Evolutionary conservation across 169 alveolate genomes (phyloP).

Genomic region (Cyclospora cayetanensis): DNA sequence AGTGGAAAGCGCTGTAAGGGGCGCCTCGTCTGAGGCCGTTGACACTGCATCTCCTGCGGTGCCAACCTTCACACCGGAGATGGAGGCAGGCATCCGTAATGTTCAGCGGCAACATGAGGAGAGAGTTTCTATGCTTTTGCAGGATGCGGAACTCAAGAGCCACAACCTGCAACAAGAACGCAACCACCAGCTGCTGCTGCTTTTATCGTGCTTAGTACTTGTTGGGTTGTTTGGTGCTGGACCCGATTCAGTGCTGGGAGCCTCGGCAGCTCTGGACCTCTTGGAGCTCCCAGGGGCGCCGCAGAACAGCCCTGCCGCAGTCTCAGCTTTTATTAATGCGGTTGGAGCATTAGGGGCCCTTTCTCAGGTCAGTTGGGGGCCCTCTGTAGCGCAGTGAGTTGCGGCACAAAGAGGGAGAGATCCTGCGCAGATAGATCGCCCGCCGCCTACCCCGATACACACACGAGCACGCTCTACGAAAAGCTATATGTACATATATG

Average conservation of each 20-base stretch:
- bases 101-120: background rate
- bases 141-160: background rate
- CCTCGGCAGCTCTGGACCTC: conserved; percentile 77
- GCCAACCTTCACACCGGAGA: no score
- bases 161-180: background rate
- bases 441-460: no score
- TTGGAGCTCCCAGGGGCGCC: conserved; percentile 24
- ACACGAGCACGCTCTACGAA: no score
- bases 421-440: no score
- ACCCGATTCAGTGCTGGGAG: conserved; percentile 77
- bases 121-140: background rate
- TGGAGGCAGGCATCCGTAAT: no score
- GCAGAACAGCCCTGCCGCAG: conserved; percentile 27
- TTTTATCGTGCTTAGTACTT: conserved; percentile 18
- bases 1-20: no score
- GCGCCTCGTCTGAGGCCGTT: no score
- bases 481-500: no score
- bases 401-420: no score
- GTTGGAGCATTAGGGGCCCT: conserved; percentile 79
- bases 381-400: no score
- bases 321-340: conserved; percentile 77
- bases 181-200: background rate
- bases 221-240: conserved; percentile 75
- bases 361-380: conserved; percentile 69
- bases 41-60: no score